Base-by-base conservation (phyloP, 176 grass and related monocot species). In the Areca catechu region DNA sequence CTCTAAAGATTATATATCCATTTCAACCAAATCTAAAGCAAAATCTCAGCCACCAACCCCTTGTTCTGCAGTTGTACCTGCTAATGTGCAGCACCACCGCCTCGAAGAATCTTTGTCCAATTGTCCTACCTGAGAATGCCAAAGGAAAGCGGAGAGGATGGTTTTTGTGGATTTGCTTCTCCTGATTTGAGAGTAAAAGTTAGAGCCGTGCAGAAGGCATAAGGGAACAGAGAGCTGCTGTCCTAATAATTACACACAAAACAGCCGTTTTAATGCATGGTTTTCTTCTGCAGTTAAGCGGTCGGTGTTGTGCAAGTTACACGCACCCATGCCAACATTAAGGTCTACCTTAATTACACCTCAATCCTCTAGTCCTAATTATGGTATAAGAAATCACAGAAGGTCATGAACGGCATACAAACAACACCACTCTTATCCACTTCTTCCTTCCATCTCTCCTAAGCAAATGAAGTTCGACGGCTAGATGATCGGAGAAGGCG, bases 401-500 rank as follows among this genome's bases (percentile, higher is more conserved):
- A 20, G 18, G 22, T 55, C 53, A 9, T 1, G 19, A 9, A 55
- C 10, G 0, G 34, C 34, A 43, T 10, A 12, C 34, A 43, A 14
- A 43, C 34, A 43, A 9, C 34, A 1, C 7, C 34, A 1, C 34
- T 3, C 34, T 29, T 29, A 29, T 6, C 27, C 5, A 6, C 25
- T 29, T 29, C 27, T 29, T 29, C 27, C 5, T 29, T 29, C 0
- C 0, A 4, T 5, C 27, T 29, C 27, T 29, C 5, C 27, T 29
- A 1, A 30, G 12, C 5, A 25, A 27, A 29, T 29, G 17, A 22
- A 28, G 16, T 58, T 24, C n/a, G n/a, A n/a, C n/a, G n/a, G n/a
- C n/a, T n/a, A 58, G 71, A 94, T 87, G 73, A 94, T 88, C 4
- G 83, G 93, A 48, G 83, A 82, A 58, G 87, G 84, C 20, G 84